Base-by-base conservation (phyloP, 192 early-diverging fungal genomes). In the Phycomyces blakesleeanus region DNA sequence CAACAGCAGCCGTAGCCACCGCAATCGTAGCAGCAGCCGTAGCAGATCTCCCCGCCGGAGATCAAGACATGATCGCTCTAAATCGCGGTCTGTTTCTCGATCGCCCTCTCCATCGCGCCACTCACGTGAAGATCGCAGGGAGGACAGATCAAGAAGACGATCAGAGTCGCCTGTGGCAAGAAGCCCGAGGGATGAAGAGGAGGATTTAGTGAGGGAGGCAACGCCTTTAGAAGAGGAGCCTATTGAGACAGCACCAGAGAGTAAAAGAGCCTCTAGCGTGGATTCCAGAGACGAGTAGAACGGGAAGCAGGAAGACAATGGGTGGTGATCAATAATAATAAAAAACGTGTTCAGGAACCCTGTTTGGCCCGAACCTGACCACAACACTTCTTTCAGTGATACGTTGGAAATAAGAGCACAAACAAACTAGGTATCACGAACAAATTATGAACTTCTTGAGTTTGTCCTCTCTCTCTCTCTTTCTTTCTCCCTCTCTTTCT, bases 341-440 rank as follows among this genome's bases (percentile, higher is more conserved):
- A 55, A 25, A 34, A 55, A 55, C 53, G 53, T 55, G 53, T 34
- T 34, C 29, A 11, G 26, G 16, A 55, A 15, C 53, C 22, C 26
- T 55, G 26, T 55, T 34, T 55, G 16, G 53, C 14, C 26, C 25
- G 1, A 34, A 34, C 29, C 29, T 34, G 29, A 34, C 29, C 29
- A 34, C 29, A 34, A 34, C 29, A 34, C 29, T 34, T 34, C 29
- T 34, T 34, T 34, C 29, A 34, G 29, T 34, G 29, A 34, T 34
- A 34, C 29, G 29, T 34, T 34, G 29, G 29, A 34, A 34, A 34
- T 34, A 34, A 34, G 29, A 34, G 29, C 29, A 34, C 29, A 34
- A 34, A 34, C 29, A 7, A n/a, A 34, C 29, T 5, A 7, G 29
- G 22, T 55, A 29, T 24, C n/a, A 34, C 34, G 29, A 24, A 34